These are phyloP conservation scores for Colletotrichum kahawae DNA, from an alignment of 2,329 filamentous ascomycete genomes.

Conservation along the genomic window DNA sequence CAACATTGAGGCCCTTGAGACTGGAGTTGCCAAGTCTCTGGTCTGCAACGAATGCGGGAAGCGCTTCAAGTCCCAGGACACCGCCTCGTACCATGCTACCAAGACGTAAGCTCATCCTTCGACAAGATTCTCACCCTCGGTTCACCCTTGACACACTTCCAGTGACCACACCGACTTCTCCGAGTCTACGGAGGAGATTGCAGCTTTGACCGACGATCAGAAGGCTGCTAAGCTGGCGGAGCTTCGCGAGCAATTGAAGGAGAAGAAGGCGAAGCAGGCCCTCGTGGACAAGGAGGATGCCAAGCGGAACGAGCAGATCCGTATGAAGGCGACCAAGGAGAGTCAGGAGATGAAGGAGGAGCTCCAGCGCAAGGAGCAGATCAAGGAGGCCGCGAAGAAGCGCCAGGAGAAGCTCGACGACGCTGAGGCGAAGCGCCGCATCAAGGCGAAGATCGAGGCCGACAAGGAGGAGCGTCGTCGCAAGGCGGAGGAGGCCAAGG, in stretches of 20 bases:
- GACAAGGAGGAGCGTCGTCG: slow-evolving; percentile 89
- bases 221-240: slow-evolving; percentile 82
- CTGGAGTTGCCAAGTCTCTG: slow-evolving; percentile 79
- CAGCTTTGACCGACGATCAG: slow-evolving; percentile 88
- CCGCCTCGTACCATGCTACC: slow-evolving; percentile 88
- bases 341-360: slow-evolving; percentile 90
- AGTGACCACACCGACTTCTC: slow-evolving; percentile 89
- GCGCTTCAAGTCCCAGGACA: slow-evolving; percentile 79
- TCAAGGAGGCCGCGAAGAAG: slow-evolving; percentile 89
- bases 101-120: slow-evolving; percentile 68
- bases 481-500: slow-evolving; percentile 86
- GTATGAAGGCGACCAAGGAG: slow-evolving; percentile 88
- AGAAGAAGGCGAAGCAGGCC: slow-evolving; percentile 73
- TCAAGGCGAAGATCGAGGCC: slow-evolving; percentile 92
- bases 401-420: slow-evolving; percentile 88
- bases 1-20: slow-evolving; percentile 69
- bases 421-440: slow-evolving; percentile 82
- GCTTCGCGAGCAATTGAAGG: slow-evolving; percentile 72
- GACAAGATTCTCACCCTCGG: neutral
- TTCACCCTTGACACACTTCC: slow-evolving; percentile 13
- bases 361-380: slow-evolving; percentile 82
- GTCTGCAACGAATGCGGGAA: slow-evolving; percentile 96
- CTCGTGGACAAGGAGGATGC: slow-evolving; percentile 79
- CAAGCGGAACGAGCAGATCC: slow-evolving; percentile 85
- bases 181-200: slow-evolving; percentile 91